Evolutionary conservation across 2,329 filamentous ascomycete species (phyloP), one percentile per base, ranked within the genome.

Genomic region (Apiospora koreana): DNA sequence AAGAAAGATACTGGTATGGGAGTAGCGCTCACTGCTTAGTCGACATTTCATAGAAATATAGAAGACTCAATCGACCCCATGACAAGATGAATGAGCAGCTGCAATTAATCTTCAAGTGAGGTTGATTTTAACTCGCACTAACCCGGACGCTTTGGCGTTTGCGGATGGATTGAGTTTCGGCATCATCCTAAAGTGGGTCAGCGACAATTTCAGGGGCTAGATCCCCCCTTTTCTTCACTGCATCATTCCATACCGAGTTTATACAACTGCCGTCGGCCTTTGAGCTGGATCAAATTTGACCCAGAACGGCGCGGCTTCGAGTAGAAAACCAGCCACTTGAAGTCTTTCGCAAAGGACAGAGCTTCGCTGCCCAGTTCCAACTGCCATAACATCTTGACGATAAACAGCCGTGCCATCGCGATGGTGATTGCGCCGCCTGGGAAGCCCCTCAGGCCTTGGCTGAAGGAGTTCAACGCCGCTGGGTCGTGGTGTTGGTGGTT

Each of bases 271-370:
- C 23, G 2, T 42, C 8, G 31, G 1, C 38, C 38, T 67, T 25
- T 70, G 48, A 8, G 38, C 48, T 35, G 70, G 48, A 48, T 69
- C 67, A 25, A 72, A 72, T 3, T 25, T 54, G 1, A 73, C 48
- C 64, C 48, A 69, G 10, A 72, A 70, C 12, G 16, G 67, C 16
- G 67, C 16, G 69, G 71, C 23, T 69, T 42, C n/a, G 71, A 65
- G 70, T 71, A 72, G 7, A 73, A 71, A 1, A 65, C 65, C 0
- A 73, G 25, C 14, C 67, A 73, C 43, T 43, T 72, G 68, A 72
- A 72, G 28, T 72, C 69, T 48, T 68, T 69, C 16, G 72, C 68
- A 43, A 73, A 73, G 0, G 65, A 69, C 41, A 73, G 42, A 1
- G 4, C 42, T 0, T 69, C 46, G 42, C 67, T 46, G 38, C 50